Conservation (phyloP, 169 alveolate genomes). For the Babesia sp. region DNA sequence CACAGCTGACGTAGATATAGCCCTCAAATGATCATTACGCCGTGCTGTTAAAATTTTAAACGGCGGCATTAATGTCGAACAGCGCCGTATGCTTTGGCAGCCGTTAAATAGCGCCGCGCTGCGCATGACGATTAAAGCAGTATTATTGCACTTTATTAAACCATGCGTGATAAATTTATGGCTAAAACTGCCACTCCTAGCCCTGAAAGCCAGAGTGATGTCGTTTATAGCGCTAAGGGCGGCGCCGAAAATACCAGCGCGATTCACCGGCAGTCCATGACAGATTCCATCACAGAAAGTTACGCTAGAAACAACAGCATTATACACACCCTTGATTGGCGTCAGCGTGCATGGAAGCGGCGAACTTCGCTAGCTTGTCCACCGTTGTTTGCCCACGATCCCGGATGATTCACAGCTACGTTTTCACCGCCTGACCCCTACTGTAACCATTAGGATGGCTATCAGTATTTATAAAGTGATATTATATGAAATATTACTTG, state of each 20-base stretch:
- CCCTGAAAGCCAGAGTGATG: background rate
- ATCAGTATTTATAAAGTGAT: too few species aligned
- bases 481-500: background rate
- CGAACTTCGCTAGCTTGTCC: background rate
- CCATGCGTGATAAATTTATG: too few species aligned
- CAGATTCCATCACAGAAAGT: background rate
- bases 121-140: too few species aligned
- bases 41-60: too few species aligned
- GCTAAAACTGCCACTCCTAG: too few species aligned
- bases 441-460: too few species aligned
- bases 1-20: constrained; percentile 29
- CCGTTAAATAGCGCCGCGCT: too few species aligned
- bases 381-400: background rate
- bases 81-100: too few species aligned
- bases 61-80: too few species aligned
- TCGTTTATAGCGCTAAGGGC: background rate
- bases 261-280: background rate
- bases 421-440: too few species aligned
- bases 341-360: background rate
- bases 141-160: too few species aligned
- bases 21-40: too few species aligned
- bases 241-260: background rate
- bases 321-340: background rate
- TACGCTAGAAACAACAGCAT: background rate
- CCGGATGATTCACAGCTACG: background rate